Conservation (phyloP, 352 stramenopile species). For the Phytopythium sindhum region DNA sequence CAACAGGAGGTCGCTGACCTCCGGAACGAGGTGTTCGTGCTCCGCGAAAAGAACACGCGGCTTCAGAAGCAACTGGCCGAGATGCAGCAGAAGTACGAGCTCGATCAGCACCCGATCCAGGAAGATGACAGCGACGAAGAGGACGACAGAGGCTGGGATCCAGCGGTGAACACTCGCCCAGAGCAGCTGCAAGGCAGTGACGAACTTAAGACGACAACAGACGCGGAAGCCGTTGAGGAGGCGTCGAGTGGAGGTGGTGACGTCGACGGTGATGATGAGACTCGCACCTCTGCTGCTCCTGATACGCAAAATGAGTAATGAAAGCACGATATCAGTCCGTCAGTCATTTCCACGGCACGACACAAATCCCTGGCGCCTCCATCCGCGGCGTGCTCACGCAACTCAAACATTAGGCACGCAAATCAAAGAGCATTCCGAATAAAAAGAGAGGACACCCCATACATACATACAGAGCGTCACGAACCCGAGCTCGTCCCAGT, state of each 20-base stretch:
- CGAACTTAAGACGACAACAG: not conserved
- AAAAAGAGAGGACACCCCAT: not conserved
- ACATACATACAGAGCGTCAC: not conserved
- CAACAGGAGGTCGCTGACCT: constrained; percentile 31
- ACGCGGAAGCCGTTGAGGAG: not conserved
- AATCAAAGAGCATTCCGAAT: constrained; percentile 4
- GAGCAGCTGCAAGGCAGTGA: not conserved
- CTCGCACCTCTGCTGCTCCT: not conserved
- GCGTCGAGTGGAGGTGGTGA: not conserved
- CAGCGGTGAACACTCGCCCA: not conserved
- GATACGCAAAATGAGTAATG: not conserved
- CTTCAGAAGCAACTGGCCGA: constrained; percentile 14
- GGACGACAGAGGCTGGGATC: not conserved
- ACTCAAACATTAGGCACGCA: not conserved
- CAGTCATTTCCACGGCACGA: not conserved
- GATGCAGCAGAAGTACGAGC: not conserved
- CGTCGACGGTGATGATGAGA: not conserved
- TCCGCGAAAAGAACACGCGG: constrained; percentile 25
- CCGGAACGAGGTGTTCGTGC: constrained; percentile 35
- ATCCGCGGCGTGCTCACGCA: not conserved
- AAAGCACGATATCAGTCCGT: not conserved
- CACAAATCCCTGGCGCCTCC: not conserved
- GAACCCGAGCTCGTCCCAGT: not conserved
- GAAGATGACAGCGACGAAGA: not conserved
- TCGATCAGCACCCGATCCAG: not conserved